Percentiles rank a stretch among this genome's conserved stretches.
phyloP scores from a whole-genome alignment of 257 asterid genomes.

The Solanum ahanhuiri region DNA sequence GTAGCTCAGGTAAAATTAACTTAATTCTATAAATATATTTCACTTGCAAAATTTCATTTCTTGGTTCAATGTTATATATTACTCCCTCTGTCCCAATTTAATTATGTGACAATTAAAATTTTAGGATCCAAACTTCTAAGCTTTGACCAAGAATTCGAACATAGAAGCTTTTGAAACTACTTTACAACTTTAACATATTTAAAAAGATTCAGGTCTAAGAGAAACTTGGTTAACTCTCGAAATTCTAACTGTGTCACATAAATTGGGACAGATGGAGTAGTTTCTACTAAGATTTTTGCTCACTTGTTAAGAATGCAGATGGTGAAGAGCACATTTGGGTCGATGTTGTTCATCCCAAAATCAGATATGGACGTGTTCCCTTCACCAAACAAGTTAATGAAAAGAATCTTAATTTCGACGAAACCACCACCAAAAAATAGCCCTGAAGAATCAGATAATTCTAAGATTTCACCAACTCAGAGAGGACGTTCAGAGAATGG shows the following conservation, averaged over 20 bases:
- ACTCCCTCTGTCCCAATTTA: background rate
- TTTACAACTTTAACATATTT: background rate
- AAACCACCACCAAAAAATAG: slow-evolving; percentile 5
- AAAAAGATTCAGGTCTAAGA: too few relatives aligned
- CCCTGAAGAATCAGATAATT: background rate
- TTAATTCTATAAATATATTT: background rate
- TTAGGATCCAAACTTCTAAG: background rate
- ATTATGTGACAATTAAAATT: background rate
- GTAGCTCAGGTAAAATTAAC: slow-evolving; percentile 7
- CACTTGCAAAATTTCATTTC: background rate
- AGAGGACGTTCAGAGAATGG: background rate
- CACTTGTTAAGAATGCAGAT: slow-evolving; percentile 1
- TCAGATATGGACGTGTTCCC: slow-evolving; percentile 4
- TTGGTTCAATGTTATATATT: background rate
- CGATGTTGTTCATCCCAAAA: slow-evolving; percentile 9
- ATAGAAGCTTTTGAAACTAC: background rate
- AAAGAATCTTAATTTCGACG: slow-evolving; percentile 10
- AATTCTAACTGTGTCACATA: background rate
- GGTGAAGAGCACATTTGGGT: slow-evolving; percentile 5
- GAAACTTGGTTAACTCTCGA: background rate
- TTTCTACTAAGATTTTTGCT: background rate
- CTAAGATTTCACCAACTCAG: background rate
- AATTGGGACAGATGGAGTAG: background rate
- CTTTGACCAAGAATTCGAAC: background rate
- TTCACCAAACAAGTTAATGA: slow-evolving; percentile 9